Percentiles rank a stretch among this genome's conserved stretches.
These are phyloP conservation scores for Escovopsis sp. DNA, from an alignment of 2,329 filamentous ascomycete genomes.

Conservation along the genomic window DNA sequence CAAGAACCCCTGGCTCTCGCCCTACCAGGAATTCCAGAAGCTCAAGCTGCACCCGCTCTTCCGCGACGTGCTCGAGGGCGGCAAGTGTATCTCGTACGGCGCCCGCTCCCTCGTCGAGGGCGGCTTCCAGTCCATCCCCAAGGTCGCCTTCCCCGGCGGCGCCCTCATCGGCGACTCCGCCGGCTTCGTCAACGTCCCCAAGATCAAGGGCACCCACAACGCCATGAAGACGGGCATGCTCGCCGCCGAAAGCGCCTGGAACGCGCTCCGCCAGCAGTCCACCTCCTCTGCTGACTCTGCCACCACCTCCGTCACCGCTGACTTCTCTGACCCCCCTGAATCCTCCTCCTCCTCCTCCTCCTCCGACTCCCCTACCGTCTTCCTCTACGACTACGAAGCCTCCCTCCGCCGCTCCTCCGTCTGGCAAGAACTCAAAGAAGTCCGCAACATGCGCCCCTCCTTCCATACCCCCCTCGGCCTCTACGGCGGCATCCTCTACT, in stretches of 20 bases:
- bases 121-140: conserved; percentile 94
- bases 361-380: too few species aligned
- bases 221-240: conserved; percentile 97
- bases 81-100: conserved; percentile 94
- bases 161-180: conserved; percentile 93
- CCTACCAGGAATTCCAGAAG: conserved; percentile 94
- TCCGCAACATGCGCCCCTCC: conserved; percentile 93
- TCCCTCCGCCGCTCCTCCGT: conserved; percentile 71
- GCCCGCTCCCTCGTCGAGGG: conserved; percentile 86
- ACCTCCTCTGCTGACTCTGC: too few species aligned
- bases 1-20: conserved; percentile 88
- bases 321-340: too few species aligned
- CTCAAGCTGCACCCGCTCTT: conserved; percentile 97
- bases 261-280: conserved; percentile 45
- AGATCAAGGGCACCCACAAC: conserved; percentile 96
- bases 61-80: conserved; percentile 72
- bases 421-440: conserved; percentile 87
- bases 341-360: too few species aligned
- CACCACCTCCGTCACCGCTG: too few species aligned
- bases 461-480: conserved; percentile 81
- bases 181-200: conserved; percentile 92
- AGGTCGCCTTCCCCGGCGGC: conserved; percentile 89
- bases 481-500: conserved; percentile 83
- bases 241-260: conserved; percentile 79
- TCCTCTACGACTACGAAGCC: conserved; percentile 90